These are phyloP conservation scores for Nannochloris sp. DNA, from an alignment of 139 green algal genomes.

Conservation along the genomic window DNA sequence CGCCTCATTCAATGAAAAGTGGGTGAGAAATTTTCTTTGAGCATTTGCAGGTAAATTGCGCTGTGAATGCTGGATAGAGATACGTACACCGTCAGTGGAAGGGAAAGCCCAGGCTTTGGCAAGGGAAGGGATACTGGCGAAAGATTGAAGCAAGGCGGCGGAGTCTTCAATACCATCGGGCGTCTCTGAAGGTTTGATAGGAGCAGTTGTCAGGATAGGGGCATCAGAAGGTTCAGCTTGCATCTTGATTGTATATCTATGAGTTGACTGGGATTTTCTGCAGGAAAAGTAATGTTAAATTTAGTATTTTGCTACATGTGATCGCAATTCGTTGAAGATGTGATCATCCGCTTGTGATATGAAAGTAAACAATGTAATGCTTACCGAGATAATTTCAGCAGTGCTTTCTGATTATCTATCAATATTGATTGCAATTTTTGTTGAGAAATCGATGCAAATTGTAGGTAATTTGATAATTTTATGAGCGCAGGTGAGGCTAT, in stretches of 20 bases:
- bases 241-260: background rate
- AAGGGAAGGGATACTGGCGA: conserved; percentile 35
- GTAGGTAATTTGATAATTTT: too few species aligned
- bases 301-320: too few species aligned
- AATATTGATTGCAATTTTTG: too few species aligned
- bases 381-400: too few species aligned
- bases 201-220: background rate
- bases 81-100: background rate
- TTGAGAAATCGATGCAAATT: too few species aligned
- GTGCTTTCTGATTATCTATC: too few species aligned
- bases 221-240: background rate
- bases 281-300: too few species aligned
- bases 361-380: too few species aligned
- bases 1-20: conserved; percentile 25
- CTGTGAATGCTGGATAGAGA: conserved; percentile 49
- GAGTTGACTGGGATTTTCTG: too few species aligned
- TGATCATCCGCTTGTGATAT: too few species aligned
- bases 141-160: conserved; percentile 27
- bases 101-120: conserved; percentile 29
- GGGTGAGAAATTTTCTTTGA: conserved; percentile 46
- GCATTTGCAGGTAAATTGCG: conserved; percentile 69
- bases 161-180: conserved; percentile 43
- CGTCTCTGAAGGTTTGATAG: conserved; percentile 16
- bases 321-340: too few species aligned
- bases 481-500: too few species aligned